Evolutionary conservation across 768 basidiomycete genomes (phyloP).

Genomic region (Leccinum ochraceum): DNA sequence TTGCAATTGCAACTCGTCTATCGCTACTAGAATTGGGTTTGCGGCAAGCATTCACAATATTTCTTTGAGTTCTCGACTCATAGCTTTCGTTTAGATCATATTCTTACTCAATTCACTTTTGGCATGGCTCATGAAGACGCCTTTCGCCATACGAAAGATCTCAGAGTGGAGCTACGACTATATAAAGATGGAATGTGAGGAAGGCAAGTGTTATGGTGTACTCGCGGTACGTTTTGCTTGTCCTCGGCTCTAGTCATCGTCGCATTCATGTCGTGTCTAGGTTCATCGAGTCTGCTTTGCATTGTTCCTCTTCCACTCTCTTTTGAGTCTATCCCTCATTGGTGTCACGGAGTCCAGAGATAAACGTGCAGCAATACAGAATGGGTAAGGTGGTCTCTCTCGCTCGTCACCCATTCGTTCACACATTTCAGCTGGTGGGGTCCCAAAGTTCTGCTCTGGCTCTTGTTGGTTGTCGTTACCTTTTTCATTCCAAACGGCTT

Average conservation of each 20-base stretch:
- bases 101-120: constrained; percentile 49
- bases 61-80: neutral
- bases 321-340: constrained; percentile 77
- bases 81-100: constrained; percentile 65
- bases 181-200: constrained; percentile 95
- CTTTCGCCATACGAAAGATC: constrained; percentile 80
- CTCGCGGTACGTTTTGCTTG: constrained; percentile 67
- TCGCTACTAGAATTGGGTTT: constrained; percentile 95
- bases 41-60: constrained; percentile 55
- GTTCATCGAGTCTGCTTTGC: constrained; percentile 98
- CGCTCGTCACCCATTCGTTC: constrained; percentile 12
- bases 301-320: constrained; percentile 81
- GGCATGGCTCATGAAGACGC: constrained; percentile 96
- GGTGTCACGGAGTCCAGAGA: constrained; percentile 89
- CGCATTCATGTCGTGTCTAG: constrained; percentile 35
- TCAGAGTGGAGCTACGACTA: constrained; percentile 96
- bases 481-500: constrained; percentile 96
- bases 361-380: constrained; percentile 94
- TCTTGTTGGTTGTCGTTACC: constrained; percentile 73
- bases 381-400: constrained; percentile 62
- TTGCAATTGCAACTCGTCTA: constrained; percentile 98
- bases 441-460: constrained; percentile 89
- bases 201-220: constrained; percentile 94
- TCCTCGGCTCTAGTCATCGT: constrained; percentile 1
- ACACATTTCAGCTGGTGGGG: constrained; percentile 87